Base-by-base conservation (phyloP, 23 red algal species). In the Cyanidium caldarium region DNA sequence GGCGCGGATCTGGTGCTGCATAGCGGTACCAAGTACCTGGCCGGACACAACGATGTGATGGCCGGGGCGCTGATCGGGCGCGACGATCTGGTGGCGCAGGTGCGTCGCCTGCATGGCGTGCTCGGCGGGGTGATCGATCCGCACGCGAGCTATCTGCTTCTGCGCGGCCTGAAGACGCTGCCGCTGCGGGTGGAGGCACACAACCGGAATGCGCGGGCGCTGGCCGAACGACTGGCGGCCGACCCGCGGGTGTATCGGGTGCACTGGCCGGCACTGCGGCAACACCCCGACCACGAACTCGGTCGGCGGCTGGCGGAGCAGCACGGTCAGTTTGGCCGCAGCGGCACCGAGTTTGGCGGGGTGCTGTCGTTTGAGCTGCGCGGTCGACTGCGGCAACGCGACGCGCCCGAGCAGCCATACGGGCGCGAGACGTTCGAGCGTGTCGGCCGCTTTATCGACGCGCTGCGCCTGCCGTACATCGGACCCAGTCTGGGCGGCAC, bases 101-200 rank as follows among this genome's bases (percentile, higher is more conserved):
- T 98, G 39, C 82, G 84, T 37, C 68, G 67, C 36, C 37, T 88
- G 67, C 92, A 88, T 37, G 92, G 92, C 46, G 82, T 98, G 44
- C 46, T 98, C 20, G 92, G 92, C 38, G 92, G 92, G 20, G 84
- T 88, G 35, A 66, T 98, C n/a, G 92, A 98, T 72, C 92, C 92
- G 26, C 92, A 98, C 57, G 77, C 84, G 0, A 77, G 83, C 21
- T 98, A 69, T 44, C 78, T 98, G 10, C 46, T 98, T 25, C 70
- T 79, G 28, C 80, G 92, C n/a, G 92, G 92, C 7, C 57, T 98
- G 73, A 98, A 98, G 45, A 98, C 92, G 20, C 73, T 98, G 44
- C 35, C 45, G 10, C 61, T 98, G 44, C 81, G 92, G 43, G 85
- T 98, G 80, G 77, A 82, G 23, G 84, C 84, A 30, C 92, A 98